Conservation (phyloP, 106 monocot genomes). For the Phalaenopsis equestris region DNA sequence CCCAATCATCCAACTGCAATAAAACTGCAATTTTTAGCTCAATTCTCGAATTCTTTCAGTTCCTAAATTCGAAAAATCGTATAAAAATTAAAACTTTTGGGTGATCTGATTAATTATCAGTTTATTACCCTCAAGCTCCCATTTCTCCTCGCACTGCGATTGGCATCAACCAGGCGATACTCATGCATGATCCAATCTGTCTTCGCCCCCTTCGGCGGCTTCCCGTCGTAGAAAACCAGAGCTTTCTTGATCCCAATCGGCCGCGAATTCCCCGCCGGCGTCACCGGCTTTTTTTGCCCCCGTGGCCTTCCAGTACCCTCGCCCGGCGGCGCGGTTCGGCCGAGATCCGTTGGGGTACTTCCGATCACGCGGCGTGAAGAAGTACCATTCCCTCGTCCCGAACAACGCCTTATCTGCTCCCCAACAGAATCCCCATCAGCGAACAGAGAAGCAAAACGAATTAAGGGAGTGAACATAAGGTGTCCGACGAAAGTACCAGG, state of each 20-base stretch:
- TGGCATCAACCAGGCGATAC: conserved; percentile 7
- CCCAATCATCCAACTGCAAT: conserved; percentile 40
- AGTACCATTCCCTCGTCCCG: conserved; percentile 6
- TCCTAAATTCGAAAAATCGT: not conserved
- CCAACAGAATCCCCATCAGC: not conserved
- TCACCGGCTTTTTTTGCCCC: conserved; percentile 2
- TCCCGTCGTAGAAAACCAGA: conserved; percentile 5
- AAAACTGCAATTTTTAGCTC: not conserved
- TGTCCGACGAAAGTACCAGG: not conserved
- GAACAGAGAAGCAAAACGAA: not conserved
- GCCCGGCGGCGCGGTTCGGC: conserved; percentile 4
- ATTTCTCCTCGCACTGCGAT: not conserved
- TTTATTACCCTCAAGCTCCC: conserved; percentile 7
- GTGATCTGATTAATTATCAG: not conserved
- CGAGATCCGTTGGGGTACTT: conserved; percentile 9
- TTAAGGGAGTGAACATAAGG: not conserved
- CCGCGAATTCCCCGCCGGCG: not conserved
- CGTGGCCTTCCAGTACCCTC: conserved; percentile 6
- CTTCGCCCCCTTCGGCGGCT: not conserved
- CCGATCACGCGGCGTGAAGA: conserved; percentile 6
- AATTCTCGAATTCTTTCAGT: not conserved
- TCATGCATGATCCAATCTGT: conserved; percentile 11
- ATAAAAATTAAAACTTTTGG: not conserved
- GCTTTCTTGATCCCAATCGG: conserved; percentile 6
- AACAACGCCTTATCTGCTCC: conserved; percentile 5